A percentile compares a stretch with the other conserved stretches of the same genome.
Conservation (phyloP, 129 eudicot genomes). For the Glebionis coronaria region DNA sequence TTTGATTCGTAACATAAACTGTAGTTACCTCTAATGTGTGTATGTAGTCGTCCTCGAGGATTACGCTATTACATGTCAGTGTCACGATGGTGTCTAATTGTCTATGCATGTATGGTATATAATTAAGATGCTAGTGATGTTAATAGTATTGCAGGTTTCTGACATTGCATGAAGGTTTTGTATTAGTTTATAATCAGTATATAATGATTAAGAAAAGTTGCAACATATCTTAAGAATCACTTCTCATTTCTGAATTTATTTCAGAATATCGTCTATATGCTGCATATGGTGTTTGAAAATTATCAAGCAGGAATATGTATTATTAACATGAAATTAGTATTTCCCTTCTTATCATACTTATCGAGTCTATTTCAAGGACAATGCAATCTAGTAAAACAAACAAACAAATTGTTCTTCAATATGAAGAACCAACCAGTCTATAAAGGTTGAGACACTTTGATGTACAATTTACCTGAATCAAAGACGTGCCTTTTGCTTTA, state of each 20-base stretch:
- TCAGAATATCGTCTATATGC: neutral
- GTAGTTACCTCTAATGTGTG: no score
- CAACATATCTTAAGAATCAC: neutral
- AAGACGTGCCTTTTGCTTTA: constrained; percentile 21
- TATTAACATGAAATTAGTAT: neutral
- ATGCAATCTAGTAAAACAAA: constrained; percentile 12
- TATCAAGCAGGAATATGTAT: no score
- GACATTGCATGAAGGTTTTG: no score
- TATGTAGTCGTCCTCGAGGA: no score
- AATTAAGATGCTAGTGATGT: no score
- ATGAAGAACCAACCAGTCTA: constrained; percentile 16
- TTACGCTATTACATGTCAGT: no score
- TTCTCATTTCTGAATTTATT: neutral
- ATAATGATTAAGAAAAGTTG: no score
- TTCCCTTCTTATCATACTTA: constrained; percentile 7
- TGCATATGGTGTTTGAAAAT: no score
- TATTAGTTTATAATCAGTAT: no score
- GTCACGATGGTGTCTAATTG: no score
- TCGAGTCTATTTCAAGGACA: neutral
- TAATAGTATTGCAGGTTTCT: no score
- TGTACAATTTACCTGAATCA: constrained; percentile 19
- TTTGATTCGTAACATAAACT: neutral
- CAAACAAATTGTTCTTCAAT: constrained; percentile 20
- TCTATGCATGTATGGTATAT: no score
- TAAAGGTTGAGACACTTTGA: constrained; percentile 15